These are phyloP conservation scores for Starmerella sp. DNA, from an alignment of 805 yeast species.

Conservation along the genomic window DNA sequence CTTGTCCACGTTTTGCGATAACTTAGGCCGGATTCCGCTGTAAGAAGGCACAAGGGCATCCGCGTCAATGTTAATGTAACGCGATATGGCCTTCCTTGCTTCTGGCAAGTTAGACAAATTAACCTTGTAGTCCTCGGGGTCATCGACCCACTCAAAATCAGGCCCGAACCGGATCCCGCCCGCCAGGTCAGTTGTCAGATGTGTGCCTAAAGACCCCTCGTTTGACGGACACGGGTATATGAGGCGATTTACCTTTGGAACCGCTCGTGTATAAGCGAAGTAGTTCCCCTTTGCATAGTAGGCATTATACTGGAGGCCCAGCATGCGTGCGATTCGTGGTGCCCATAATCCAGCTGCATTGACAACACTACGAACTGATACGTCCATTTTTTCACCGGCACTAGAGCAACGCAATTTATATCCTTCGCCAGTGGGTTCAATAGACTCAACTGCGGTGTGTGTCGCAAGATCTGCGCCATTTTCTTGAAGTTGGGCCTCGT, in stretches of 20 bases:
- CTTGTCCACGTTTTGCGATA: constrained; percentile 35
- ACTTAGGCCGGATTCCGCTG: constrained; percentile 76
- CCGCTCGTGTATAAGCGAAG: constrained; percentile 42
- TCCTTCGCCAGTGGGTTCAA: constrained; percentile 23
- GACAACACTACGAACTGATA: constrained; percentile 45
- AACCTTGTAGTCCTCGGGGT: constrained; percentile 26
- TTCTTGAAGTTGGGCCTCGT: constrained; percentile 43
- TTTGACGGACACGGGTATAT: constrained; percentile 73
- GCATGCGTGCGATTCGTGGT: constrained; percentile 54
- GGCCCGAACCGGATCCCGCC: constrained; percentile 81
- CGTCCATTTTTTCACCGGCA: constrained; percentile 21
- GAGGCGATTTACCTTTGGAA: constrained; percentile 43
- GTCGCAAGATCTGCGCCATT: constrained; percentile 54
- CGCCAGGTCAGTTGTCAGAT: constrained; percentile 70
- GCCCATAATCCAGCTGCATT: constrained; percentile 78
- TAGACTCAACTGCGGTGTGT: constrained; percentile 44
- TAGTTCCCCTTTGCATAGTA: constrained; percentile 81
- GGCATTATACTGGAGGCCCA: constrained; percentile 47
- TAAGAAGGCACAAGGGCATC: constrained; percentile 53
- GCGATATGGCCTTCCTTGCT: constrained; percentile 46
- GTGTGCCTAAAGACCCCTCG: constrained; percentile 75
- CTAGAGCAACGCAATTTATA: constrained; percentile 17
- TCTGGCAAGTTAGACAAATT: constrained; percentile 35
- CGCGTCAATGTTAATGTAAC: constrained; percentile 49
- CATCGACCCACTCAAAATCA: constrained; percentile 66